phyloP scores from a whole-genome alignment of 306 rosid species.

The Rosa persica region DNA sequence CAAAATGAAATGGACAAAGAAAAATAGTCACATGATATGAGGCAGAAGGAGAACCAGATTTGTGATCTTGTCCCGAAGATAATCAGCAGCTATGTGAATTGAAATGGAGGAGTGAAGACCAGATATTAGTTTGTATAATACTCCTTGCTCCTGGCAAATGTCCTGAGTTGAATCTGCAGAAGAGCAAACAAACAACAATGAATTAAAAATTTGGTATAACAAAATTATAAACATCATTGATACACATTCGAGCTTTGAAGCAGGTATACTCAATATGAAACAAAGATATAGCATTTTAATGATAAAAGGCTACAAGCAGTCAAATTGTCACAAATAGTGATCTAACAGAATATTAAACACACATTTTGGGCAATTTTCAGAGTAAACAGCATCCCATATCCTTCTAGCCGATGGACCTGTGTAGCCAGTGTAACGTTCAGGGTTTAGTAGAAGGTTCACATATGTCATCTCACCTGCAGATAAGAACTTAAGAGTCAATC shows the following conservation, averaged over 20 bases:
- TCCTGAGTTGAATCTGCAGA: slow-evolving; percentile 49
- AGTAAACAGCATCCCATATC: slow-evolving; percentile 25
- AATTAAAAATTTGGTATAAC: too few species aligned
- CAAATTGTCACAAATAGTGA: too few species aligned
- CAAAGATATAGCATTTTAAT: not conserved
- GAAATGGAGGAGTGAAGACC: slow-evolving; percentile 76
- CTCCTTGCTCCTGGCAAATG: slow-evolving; percentile 54
- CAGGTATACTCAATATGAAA: not conserved
- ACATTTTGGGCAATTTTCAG: slow-evolving; percentile 18
- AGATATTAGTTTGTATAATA: slow-evolving; percentile 63
- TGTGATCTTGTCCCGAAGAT: slow-evolving; percentile 53
- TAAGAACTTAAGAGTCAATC: not conserved
- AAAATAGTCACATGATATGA: not conserved
- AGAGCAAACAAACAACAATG: not conserved
- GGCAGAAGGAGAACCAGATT: slow-evolving; percentile 36
- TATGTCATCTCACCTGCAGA: slow-evolving; percentile 26
- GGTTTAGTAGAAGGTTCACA: not conserved
- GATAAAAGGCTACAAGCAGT: too few species aligned
- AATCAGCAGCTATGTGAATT: slow-evolving; percentile 61
- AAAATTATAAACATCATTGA: not conserved
- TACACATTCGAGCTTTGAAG: not conserved
- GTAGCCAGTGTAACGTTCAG: slow-evolving; percentile 26
- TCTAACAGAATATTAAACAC: not conserved
- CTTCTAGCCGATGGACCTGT: slow-evolving; percentile 23
- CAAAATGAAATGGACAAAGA: not conserved